Evolutionary conservation across 768 basidiomycete species (phyloP), one percentile per base, ranked within the genome.

Genomic region (Tephrocybe rancida): DNA sequence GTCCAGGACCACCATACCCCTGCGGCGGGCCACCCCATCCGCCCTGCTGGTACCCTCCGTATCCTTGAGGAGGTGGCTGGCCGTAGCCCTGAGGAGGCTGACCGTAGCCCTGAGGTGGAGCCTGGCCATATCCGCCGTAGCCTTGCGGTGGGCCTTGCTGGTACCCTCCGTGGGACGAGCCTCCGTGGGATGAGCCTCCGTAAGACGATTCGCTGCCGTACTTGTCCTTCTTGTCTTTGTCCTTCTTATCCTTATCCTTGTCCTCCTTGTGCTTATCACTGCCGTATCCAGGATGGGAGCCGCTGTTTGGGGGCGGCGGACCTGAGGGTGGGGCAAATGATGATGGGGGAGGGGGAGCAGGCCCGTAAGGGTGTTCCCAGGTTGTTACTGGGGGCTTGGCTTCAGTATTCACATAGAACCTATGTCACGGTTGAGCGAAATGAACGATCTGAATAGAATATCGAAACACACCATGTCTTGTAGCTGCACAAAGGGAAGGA

Each of bases 351-450:
- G 76, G 69, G 2, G 73, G 69, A 3, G 76, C 68, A 4, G 82
- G 74, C 3, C 84, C 86, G n/a, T 79, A 67, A 0, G 90, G 90
- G 60, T 90, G 90, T 0, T 71, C 74, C 90, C 90, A 92, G 13
- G 77, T 80, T 32, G 86, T 82, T 18, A 79, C 76, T 0, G 87
- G 85, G 3, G 89, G 88, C 16, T 75, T 70, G 41, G 80, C 77
- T 22, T 61, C 67, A 0, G 86, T 88, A 60, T 91, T 83, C 41
- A 92, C 87, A 58, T 92, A 92, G 74, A 82, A 92, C 89, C 90
- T 91, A 21, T 21, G 7, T 22, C 5, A 5, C 39, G 18, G 6
- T 41, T 21, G n/a, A 37, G 35, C 39, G 13, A 13, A 19, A 5
- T 21, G 7, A 21, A 21, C 18, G 21, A 19, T 5, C 13, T 32